Evolutionary conservation across 2,329 filamentous ascomycete genomes (phyloP).

Genomic region (Tolypocladium nubicola): DNA sequence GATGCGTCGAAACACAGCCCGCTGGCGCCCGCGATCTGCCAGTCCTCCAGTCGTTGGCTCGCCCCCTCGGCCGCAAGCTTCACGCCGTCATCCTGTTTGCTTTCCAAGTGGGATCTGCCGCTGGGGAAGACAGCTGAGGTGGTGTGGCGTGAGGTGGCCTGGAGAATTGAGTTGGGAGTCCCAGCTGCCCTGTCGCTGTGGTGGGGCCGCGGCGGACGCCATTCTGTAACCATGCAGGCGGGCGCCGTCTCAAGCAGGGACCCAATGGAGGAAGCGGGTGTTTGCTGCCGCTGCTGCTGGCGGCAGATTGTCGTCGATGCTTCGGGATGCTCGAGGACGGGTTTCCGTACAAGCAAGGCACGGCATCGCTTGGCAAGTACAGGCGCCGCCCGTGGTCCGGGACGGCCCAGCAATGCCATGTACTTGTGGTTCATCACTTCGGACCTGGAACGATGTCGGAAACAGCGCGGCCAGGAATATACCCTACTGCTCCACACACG

Average conservation of each 20-base stretch:
- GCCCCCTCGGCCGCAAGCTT: background rate
- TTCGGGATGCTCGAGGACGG: background rate
- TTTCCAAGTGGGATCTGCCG: background rate
- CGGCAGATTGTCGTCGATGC: background rate
- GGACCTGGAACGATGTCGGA: background rate
- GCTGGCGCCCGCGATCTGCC: background rate
- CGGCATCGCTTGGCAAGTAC: background rate
- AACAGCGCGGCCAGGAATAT: background rate
- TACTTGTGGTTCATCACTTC: background rate
- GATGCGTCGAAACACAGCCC: background rate
- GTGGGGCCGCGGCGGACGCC: conserved; percentile 10
- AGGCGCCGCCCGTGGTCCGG: background rate
- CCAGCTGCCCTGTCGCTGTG: conserved; percentile 6
- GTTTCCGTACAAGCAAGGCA: background rate
- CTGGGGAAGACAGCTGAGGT: background rate
- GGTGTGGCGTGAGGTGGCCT: background rate
- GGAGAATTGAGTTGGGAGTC: conserved; percentile 1
- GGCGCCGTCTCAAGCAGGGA: background rate
- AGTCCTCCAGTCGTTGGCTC: background rate
- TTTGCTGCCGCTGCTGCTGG: background rate
- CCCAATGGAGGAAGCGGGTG: background rate
- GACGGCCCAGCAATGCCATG: background rate
- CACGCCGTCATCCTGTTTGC: background rate
- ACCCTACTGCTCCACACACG: background rate
- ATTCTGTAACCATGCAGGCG: conserved; percentile 6